These are phyloP conservation scores for Pyrrhoderma lamaoense DNA, from an alignment of 1,284 basidiomycete genomes.

Conservation along the genomic window DNA sequence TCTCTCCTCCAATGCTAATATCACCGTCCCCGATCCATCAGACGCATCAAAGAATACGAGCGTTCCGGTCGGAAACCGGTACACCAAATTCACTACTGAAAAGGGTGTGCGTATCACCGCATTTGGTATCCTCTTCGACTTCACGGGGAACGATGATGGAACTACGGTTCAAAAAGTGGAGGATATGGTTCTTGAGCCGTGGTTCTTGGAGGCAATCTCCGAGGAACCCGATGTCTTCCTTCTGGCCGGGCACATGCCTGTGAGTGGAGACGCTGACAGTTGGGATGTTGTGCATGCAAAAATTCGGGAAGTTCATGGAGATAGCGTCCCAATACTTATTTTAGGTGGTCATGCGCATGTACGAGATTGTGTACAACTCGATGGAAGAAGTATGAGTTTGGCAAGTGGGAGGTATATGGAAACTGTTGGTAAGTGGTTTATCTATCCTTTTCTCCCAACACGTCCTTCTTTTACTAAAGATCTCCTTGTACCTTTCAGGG, in stretches of 20 bases:
- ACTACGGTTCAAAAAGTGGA: slow-evolving; percentile 69
- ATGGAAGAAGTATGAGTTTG: slow-evolving; percentile 60
- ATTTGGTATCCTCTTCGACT: slow-evolving; percentile 75
- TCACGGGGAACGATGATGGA: slow-evolving; percentile 55
- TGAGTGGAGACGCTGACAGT: slow-evolving; percentile 42
- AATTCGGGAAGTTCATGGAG: slow-evolving; percentile 62
- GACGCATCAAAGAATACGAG: slow-evolving; percentile 31
- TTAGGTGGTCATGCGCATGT: slow-evolving; percentile 60
- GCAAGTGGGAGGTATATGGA: slow-evolving; percentile 86
- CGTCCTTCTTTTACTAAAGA: neutral
- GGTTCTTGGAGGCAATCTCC: slow-evolving; percentile 71
- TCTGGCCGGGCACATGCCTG: slow-evolving; percentile 69
- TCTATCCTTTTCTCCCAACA: neutral
- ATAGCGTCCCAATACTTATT: slow-evolving; percentile 65
- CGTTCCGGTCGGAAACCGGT: slow-evolving; percentile 63
- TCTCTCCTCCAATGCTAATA: slow-evolving; percentile 80
- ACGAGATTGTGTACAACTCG: slow-evolving; percentile 39
- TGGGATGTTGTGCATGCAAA: slow-evolving; percentile 69
- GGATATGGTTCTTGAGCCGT: slow-evolving; percentile 68
- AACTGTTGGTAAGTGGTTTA: slow-evolving; percentile 52
- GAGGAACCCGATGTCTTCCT: slow-evolving; percentile 81
- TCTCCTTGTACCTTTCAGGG: slow-evolving; percentile 28
- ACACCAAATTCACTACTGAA: slow-evolving; percentile 66
- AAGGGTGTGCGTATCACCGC: slow-evolving; percentile 60
- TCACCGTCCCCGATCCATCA: slow-evolving; percentile 54